Percentiles rank a stretch among this genome's conserved stretches.
phyloP scores from a whole-genome alignment of 108 stramenopile species.

The Cyclotella baltica region DNA sequence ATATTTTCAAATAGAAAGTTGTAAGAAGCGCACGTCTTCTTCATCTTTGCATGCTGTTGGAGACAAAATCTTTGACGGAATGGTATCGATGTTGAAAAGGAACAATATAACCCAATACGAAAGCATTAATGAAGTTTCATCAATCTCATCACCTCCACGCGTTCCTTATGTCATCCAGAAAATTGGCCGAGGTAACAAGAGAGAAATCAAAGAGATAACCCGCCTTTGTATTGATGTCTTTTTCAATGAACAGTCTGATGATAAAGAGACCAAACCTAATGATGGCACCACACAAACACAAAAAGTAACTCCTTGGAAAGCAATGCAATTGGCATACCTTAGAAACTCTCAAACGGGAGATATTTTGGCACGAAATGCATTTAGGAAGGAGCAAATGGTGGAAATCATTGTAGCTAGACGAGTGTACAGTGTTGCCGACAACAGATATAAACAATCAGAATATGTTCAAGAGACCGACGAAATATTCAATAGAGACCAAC shows the following conservation, averaged over 20 bases:
- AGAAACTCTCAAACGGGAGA: constrained; percentile 51
- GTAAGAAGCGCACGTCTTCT: neutral
- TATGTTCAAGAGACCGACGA: constrained; percentile 1
- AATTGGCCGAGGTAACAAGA: constrained; percentile 48
- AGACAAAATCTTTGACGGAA: neutral
- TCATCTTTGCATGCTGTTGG: neutral
- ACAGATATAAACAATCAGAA: neutral
- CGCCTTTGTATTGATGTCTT: constrained; percentile 77
- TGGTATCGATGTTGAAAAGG: neutral
- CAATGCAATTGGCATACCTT: constrained; percentile 47
- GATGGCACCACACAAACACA: no score
- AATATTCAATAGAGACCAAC: constrained; percentile 34
- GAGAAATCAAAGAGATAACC: constrained; percentile 55
- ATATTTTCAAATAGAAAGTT: neutral
- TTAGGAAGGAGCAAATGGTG: constrained; percentile 46
- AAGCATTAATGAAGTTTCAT: neutral
- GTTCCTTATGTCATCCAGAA: constrained; percentile 63
- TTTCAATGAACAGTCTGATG: constrained; percentile 62
- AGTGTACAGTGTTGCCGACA: constrained; percentile 37
- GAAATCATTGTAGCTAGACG: constrained; percentile 68
- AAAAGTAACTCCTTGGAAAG: constrained; percentile 37
- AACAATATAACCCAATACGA: neutral
- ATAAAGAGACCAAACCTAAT: constrained; percentile 4
- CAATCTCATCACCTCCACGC: neutral
- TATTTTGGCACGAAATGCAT: constrained; percentile 36